Evolutionary conservation across 2,329 filamentous ascomycete species (phyloP).

Genomic region (Botrytis hyacinthi): DNA sequence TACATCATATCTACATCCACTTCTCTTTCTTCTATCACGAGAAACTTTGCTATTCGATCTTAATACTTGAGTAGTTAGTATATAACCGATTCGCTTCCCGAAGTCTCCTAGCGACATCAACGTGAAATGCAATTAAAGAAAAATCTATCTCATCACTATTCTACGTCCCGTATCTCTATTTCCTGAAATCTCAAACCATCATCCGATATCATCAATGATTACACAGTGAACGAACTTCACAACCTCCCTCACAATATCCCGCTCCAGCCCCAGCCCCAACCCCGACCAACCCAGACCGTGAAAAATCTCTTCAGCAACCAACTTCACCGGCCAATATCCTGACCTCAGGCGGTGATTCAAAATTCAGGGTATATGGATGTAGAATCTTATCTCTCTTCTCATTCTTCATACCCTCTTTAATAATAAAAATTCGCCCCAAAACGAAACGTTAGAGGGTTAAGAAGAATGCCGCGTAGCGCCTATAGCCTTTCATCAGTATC

Average conservation of each 20-base stretch:
- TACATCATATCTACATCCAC: too few relatives aligned
- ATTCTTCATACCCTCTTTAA: background rate
- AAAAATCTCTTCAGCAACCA: background rate
- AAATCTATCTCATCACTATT: background rate
- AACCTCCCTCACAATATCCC: background rate
- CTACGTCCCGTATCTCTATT: background rate
- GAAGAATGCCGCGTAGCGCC: background rate
- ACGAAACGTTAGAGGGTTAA: background rate
- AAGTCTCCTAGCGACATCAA: background rate
- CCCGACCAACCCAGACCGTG: background rate
- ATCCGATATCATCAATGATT: background rate
- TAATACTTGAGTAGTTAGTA: background rate
- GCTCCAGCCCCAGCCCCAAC: background rate
- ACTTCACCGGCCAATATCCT: background rate
- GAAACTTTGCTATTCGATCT: background rate
- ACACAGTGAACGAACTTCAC: background rate
- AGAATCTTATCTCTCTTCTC: background rate
- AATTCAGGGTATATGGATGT: background rate
- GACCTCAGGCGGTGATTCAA: background rate
- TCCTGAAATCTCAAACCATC: background rate
- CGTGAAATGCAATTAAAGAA: background rate
- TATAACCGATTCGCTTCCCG: too few relatives aligned
- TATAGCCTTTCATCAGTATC: background rate
- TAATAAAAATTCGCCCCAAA: background rate
- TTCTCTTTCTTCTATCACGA: background rate